These are phyloP conservation scores for Albifimbria verrucaria DNA, from an alignment of 2,329 filamentous ascomycete species.

Conservation along the genomic window DNA sequence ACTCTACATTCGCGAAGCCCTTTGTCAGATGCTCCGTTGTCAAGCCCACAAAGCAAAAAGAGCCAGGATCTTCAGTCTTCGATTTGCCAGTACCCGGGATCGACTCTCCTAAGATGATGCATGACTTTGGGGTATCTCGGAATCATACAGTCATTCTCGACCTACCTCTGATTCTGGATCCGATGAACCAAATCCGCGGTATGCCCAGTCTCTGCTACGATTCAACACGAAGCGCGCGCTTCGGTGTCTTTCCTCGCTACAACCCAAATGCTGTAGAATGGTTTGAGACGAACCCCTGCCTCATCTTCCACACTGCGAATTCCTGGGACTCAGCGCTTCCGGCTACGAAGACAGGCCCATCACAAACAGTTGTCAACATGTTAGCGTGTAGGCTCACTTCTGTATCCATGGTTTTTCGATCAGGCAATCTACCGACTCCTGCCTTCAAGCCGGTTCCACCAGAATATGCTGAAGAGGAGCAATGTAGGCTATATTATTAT, in stretches of 20 bases:
- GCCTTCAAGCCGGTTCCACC: constrained; percentile 23
- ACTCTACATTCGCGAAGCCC: constrained; percentile 61
- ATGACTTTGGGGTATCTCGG: constrained; percentile 68
- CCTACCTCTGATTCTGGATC: constrained; percentile 63
- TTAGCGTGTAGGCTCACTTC: constrained; percentile 66
- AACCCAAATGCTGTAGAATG: constrained; percentile 55
- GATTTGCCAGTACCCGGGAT: constrained; percentile 59
- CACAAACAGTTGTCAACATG: constrained; percentile 48
- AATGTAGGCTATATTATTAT: constrained; percentile 70
- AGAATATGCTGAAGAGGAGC: constrained; percentile 53
- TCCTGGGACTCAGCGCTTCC: constrained; percentile 52
- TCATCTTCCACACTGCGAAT: constrained; percentile 71
- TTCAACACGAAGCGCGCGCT: constrained; percentile 52
- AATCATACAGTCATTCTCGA: constrained; percentile 66
- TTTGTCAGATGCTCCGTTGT: constrained; percentile 63
- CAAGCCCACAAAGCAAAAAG: constrained; percentile 18
- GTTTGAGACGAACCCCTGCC: constrained; percentile 66
- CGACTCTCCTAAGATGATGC: constrained; percentile 67
- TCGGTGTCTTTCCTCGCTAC: constrained; percentile 65
- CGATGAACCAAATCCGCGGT: constrained; percentile 55
- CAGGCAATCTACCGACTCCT: constrained; percentile 59
- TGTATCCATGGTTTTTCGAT: constrained; percentile 60
- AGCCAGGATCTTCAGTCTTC: constrained; percentile 31
- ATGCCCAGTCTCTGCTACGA: constrained; percentile 59
- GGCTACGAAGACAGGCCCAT: neutral